Evolutionary conservation across 140 eudicot genomes (phyloP), one percentile per base, ranked within the genome.

Genomic region (Anethum foeniculum): DNA sequence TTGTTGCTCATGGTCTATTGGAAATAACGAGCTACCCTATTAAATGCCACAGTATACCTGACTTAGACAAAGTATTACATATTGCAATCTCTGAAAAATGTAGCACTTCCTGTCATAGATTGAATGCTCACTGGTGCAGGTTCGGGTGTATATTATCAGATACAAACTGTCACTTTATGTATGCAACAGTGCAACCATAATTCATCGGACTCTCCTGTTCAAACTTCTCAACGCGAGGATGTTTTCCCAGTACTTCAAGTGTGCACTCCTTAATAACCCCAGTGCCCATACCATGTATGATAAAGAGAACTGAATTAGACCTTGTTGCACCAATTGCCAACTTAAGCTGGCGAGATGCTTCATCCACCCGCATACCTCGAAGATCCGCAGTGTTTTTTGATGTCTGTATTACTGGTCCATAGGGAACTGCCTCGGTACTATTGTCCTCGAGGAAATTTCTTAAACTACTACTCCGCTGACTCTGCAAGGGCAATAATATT

Each of bases 251-350:
- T 82, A 91, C 79, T 83, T 89, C 82, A 54, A 82, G 83, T 21
- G 90, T 87, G 38, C 85, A 69, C 78, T 94, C 96, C 83, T 92
- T 92, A 73, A 92, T 81, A 80, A 84, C 90, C 21, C 98, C 98
- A 76, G 94, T 87, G 80, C 98, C 98, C 94, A 90, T 90, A 72
- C 98, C 98, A 16, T 94, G 97, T 82, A 94, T 85, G 21, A 94
- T 82, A 83, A 90, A 94, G 72, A 94, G 81, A 82, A 94, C 92
- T 19, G 98, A 91, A 46, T 83, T 86, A 68, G 98, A 41, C 78
- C 86, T 91, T 72, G 88, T 81, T 52, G 88, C 51, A 81, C 67
- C 79, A 75, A 92, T 84, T 75, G 92, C 98, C 89, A 88, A 75
- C 32, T 90, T 77, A 78, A 94, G 90, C n/a, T 85, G 76, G 71